Base-by-base conservation (phyloP, 176 grass and related monocot genomes). In the Oryza rufipogon region DNA sequence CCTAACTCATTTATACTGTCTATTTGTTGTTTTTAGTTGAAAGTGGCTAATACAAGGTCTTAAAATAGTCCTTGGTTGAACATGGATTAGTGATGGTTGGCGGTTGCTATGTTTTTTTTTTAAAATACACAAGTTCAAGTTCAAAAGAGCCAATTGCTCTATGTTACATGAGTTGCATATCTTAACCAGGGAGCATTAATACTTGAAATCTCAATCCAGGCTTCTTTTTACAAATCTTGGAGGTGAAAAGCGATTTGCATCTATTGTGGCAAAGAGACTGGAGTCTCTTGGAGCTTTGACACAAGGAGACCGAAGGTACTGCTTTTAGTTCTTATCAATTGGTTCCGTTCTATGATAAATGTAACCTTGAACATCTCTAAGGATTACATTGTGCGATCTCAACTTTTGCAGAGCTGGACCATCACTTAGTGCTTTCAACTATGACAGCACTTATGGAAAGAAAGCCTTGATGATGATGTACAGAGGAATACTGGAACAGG, bases 231-330 rank as follows among this genome's bases (percentile, higher is more conserved):
- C 96, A 49, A 96, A 92, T 78, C 96, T 99, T 30, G 93, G 96
- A 30, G 96, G 96, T 88, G 96, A 99, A 88, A 93, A 84, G 76
- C 86, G 93, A 77, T 99, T 99, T 89, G 96, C 96, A 81, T 96
- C 96, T 23, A 96, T 99, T 70, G 96, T 99, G 64, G 96, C 96
- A 75, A 99, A 96, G 84, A 87, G 96, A 33, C 80, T 99, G 7
- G 96, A 96, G 79, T 95, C 96, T 84, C 96, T 99, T 83, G 96
- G 96, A 69, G 96, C 96, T 84, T 88, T 99, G 86, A 99, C 96
- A 73, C 96, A 99, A 92, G 96, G 96, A 73, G 96, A 99, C 80
- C 93, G 91, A 77, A 96, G 93, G 93, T 94, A 84, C 56, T 34
- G 19, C 69, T 71, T 22, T 33, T 66, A 4, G 63, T 60, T 80